These are phyloP conservation scores for Coccomyxa sp. DNA, from an alignment of 139 green algal species.

Conservation along the genomic window DNA sequence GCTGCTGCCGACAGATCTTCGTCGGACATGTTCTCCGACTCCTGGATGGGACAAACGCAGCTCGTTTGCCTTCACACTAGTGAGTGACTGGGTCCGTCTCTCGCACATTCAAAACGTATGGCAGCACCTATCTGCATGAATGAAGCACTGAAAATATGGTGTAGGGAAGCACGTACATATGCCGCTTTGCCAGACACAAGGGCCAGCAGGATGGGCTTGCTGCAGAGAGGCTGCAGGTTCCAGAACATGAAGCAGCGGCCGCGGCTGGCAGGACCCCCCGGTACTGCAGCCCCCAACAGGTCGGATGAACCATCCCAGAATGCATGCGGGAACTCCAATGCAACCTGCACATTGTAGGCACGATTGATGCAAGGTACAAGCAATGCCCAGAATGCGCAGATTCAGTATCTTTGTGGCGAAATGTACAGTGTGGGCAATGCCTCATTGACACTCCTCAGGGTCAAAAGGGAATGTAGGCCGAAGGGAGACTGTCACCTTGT, in stretches of 20 bases:
- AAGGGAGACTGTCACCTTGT: slow-evolving; percentile 56
- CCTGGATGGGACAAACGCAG: neutral
- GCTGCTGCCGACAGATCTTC: slow-evolving; percentile 29
- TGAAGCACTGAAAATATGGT: too few species aligned
- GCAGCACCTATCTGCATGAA: too few species aligned
- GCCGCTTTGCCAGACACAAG: slow-evolving; percentile 46
- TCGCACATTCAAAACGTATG: too few species aligned
- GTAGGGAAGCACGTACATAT: neutral
- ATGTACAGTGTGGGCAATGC: neutral
- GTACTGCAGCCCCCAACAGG: slow-evolving; percentile 71
- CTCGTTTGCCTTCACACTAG: too few species aligned
- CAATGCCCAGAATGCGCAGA: neutral
- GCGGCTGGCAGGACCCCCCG: slow-evolving; percentile 20
- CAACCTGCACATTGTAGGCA: slow-evolving; percentile 32
- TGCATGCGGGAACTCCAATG: slow-evolving; percentile 70
- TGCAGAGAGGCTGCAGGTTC: slow-evolving; percentile 64
- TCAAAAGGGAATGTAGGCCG: neutral
- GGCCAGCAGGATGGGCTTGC: slow-evolving; percentile 39
- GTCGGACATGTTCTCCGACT: slow-evolving; percentile 11
- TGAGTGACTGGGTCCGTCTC: too few species aligned
- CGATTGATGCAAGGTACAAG: neutral
- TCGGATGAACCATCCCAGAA: slow-evolving; percentile 77
- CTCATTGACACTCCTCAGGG: neutral
- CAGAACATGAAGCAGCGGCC: slow-evolving; percentile 83
- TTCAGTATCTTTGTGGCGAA: neutral